Percentiles rank a stretch among this genome's conserved stretches.
phyloP scores from a whole-genome alignment of 345 rosid species.

The Rubroshorea leprosula region DNA sequence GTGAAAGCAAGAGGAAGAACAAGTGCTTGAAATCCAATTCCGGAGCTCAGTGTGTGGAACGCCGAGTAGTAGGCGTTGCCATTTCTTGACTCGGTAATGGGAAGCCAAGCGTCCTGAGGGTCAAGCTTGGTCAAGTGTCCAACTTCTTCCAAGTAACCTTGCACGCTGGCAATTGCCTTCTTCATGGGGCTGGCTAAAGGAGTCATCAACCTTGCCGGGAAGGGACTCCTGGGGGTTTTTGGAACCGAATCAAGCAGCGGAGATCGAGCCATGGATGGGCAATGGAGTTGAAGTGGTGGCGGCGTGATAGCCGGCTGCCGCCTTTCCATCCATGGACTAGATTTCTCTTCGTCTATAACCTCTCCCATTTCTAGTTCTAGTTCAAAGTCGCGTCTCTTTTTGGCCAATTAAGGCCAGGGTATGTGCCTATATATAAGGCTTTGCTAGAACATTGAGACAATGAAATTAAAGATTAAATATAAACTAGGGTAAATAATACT shows the following conservation, averaged over 20 bases:
- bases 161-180: constrained; percentile 39
- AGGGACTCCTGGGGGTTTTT: constrained; percentile 35
- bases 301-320: constrained; percentile 17
- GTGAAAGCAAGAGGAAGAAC: constrained; percentile 53
- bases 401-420: no score
- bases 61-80: constrained; percentile 50
- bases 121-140: constrained; percentile 45
- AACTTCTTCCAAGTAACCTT: constrained; percentile 38
- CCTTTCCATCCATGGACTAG: no score
- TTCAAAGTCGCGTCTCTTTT: no score
- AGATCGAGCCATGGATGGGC: constrained; percentile 28
- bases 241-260: constrained; percentile 23
- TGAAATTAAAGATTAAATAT: no score
- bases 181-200: constrained; percentile 50
- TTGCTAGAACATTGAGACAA: no score
- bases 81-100: constrained; percentile 56
- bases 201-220: constrained; percentile 24
- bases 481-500: no score
- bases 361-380: no score
- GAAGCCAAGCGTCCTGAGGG: constrained; percentile 59
- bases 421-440: no score
- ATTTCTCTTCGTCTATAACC: neutral
- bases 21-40: constrained; percentile 54
- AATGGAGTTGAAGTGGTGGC: constrained; percentile 38
- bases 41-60: constrained; percentile 51